These are phyloP conservation scores for Pistacia vera DNA, from an alignment of 345 rosid species.

Conservation along the genomic window DNA sequence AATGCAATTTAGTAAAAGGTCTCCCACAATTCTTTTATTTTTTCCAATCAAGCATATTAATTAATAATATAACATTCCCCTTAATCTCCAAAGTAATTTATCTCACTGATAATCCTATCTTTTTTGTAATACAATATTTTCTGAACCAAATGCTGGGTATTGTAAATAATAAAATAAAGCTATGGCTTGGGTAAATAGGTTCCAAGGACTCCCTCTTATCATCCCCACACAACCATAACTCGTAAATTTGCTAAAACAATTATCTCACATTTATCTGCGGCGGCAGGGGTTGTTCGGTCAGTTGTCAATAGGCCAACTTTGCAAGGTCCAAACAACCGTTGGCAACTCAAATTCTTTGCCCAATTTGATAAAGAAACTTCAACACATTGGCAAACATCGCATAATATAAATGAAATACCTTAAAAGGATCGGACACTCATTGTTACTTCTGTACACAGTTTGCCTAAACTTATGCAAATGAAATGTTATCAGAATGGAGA, in stretches of 20 bases:
- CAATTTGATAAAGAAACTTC: background rate
- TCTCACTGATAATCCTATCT: too few relatives aligned
- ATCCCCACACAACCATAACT: background rate
- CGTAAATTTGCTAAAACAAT: background rate
- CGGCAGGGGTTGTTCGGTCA: background rate
- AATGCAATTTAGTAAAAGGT: too few relatives aligned
- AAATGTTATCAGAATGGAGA: constrained; percentile 58
- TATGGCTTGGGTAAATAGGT: too few relatives aligned
- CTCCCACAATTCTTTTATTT: too few relatives aligned
- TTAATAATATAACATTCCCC: too few relatives aligned
- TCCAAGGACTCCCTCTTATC: too few relatives aligned
- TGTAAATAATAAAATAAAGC: too few relatives aligned
- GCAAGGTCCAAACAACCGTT: background rate
- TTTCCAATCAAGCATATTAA: too few relatives aligned
- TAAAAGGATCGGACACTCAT: background rate
- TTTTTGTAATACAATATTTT: too few relatives aligned
- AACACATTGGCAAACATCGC: constrained; percentile 1
- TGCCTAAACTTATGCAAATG: background rate
- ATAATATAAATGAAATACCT: background rate
- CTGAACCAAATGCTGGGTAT: too few relatives aligned
- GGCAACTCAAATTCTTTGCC: background rate
- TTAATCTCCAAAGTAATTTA: too few relatives aligned
- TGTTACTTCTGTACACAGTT: background rate
- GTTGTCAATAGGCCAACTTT: background rate
- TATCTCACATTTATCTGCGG: background rate